Conservation (phyloP, 169 alveolate genomes). For the Babesia microti region DNA sequence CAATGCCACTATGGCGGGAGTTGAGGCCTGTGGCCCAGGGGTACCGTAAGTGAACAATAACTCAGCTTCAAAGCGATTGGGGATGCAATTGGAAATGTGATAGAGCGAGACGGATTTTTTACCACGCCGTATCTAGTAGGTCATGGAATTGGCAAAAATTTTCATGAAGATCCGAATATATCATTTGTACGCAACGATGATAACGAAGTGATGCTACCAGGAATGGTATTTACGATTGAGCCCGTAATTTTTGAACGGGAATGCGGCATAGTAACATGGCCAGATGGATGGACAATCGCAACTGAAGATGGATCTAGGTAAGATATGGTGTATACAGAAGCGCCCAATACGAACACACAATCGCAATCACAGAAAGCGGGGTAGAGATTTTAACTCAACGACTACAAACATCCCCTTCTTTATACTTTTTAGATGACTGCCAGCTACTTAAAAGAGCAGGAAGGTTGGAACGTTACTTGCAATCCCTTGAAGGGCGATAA, state of each 20-base stretch:
- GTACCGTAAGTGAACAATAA: not conserved
- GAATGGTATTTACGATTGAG: constrained; percentile 65
- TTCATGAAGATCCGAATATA: constrained; percentile 53
- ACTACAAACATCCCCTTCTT: constrained; percentile 28
- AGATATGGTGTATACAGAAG: constrained; percentile 10
- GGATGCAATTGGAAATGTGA: constrained; percentile 14
- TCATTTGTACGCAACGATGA: constrained; percentile 37
- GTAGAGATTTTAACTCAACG: constrained; percentile 45
- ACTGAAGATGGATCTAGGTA: constrained; percentile 47
- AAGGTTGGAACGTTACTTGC: too few species aligned
- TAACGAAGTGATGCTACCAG: constrained; percentile 58
- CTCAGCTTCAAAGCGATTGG: constrained; percentile 28
- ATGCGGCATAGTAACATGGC: constrained; percentile 52
- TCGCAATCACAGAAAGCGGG: constrained; percentile 40
- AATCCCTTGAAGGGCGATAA: constrained; percentile 4
- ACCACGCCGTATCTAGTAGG: constrained; percentile 50
- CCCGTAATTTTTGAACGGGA: constrained; percentile 50
- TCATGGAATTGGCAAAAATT: constrained; percentile 59
- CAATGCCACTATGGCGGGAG: constrained; percentile 30
- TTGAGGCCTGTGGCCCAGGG: constrained; percentile 19
- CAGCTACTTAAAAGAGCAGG: too few species aligned
- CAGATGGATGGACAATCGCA: constrained; percentile 69
- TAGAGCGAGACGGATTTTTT: constrained; percentile 10
- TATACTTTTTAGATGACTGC: too few species aligned
- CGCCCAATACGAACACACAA: constrained; percentile 60